These are phyloP conservation scores for Orbilia brochopaga DNA, from an alignment of 2,329 filamentous ascomycete species.

Conservation along the genomic window DNA sequence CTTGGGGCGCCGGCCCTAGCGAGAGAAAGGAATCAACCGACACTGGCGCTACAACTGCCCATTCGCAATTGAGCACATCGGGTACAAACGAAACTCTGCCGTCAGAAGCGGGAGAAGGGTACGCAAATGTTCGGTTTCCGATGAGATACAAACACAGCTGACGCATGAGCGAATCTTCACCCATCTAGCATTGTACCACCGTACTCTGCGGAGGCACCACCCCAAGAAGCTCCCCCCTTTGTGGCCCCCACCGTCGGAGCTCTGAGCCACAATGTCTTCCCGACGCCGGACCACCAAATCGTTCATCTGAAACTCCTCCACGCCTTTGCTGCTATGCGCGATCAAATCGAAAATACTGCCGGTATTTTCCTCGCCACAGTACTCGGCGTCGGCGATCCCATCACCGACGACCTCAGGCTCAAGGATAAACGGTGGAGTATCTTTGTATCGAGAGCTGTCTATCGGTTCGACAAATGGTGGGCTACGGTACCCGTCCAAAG, in stretches of 20 bases:
- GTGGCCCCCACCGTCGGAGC: conserved; percentile 16
- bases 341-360: conserved; percentile 26
- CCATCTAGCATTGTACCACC: conserved; percentile 3
- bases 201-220: conserved; percentile 27
- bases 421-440: conserved; percentile 50
- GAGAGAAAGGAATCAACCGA: conserved; percentile 7
- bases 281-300: conserved; percentile 25
- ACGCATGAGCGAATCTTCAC: neutral
- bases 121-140: neutral
- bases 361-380: conserved; percentile 41
- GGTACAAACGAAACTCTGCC: conserved; percentile 20
- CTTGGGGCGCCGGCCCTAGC: neutral
- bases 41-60: neutral
- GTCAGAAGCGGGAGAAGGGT: conserved; percentile 24
- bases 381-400: conserved; percentile 25
- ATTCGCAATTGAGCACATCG: conserved; percentile 12
- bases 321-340: conserved; percentile 42
- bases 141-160: neutral
- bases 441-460: conserved; percentile 42
- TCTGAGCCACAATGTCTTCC: conserved; percentile 25
- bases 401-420: conserved; percentile 35
- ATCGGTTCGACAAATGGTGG: conserved; percentile 45
- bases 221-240: conserved; percentile 12
- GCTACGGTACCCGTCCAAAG: conserved; percentile 27
- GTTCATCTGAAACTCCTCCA: conserved; percentile 45